Base-by-base conservation (phyloP, 306 rosid genomes). In the Glycine soja region DNA sequence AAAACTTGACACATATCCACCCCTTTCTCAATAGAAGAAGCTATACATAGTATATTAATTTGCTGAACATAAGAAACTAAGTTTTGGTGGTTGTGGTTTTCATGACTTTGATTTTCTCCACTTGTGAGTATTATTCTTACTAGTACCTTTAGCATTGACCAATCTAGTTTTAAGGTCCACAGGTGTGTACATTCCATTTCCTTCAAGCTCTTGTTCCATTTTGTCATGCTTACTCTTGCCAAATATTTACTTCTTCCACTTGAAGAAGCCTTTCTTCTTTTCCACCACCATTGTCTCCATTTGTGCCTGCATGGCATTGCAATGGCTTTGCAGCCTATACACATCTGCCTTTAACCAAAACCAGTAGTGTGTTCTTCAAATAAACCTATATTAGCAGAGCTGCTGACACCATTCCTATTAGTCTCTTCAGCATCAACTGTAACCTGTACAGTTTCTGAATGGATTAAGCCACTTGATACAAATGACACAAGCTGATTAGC, bases 61-160 rank as follows among this genome's bases (percentile, higher is more conserved):
- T 66, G 34, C n/a, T 38, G 34, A 36, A 74, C 8, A 59, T 58
- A 58, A 58, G 7, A 19, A 19, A 19, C 6, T 3, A 50, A 8
- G 3, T 48, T 12, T 30, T 56, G 30, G 47, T n/a, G n/a, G n/a
- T n/a, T n/a, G n/a, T n/a, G n/a, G n/a, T n/a, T 36, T 36, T 92
- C 87, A 95, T 13, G 98, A 91, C 88, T 89, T 7, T 43, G 99
- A 95, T 70, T 86, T 95, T 86, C 97, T 90, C 98, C 93, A 88
- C 83, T 85, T 93, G 64, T 95, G 99, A 72, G 82, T 83, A 52
- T 89, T 80, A 36, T 36, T 36, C 40, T 36, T 36, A 63, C 83
- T 83, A 54, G 89, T 83, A 59, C 40, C 15, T 80, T 81, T 85
- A 2, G 84, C 70, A n/a, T 64, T 64, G 3, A 81, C 93, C 68